Base-by-base conservation (phyloP, 208 protist species). In the Naegleria fowleri region DNA sequence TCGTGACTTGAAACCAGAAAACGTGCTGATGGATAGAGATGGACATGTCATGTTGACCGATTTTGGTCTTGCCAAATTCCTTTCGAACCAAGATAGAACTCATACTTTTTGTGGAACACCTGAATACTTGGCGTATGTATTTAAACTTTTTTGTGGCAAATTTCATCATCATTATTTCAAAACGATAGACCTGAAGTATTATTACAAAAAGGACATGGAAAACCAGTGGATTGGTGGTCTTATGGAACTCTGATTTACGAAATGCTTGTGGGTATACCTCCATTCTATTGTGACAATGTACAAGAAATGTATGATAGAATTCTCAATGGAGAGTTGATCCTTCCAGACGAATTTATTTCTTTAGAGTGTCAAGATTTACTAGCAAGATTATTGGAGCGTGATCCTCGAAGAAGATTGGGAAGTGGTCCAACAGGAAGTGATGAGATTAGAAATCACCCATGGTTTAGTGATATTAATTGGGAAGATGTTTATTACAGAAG, bases 191-290 rank as follows among this genome's bases (percentile, higher is more conserved):
- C 36, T 84, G 88, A 93, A 91, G 86, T 91, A 90, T 36, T 83
- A 51, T 38, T 93, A 93, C 84, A 92, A 90, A 89, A 89, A 33
- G 94, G 95, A 36, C 96, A 97, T 92, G 97, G 97, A 93, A 94
- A 93, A 15, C 94, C 96, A 88, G 97, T 97, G 16, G 97, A 99
- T 93, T 99, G 97, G 97, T 99, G 97, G 97, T 96, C 95, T 92
- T 98, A 97, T 92, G 97, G 97, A 79, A 97, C 97, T 84, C 93
- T 98, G 6, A 93, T 99, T 7, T 98, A 97, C 92, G 97, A 99
- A 94, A 98, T 98, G 97, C 92, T 96, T 40, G 96, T 97, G 75
- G 97, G 97, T 29, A 94, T 97, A 36, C 86, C 91, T 25, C 92
- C 92, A 39, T 94, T 94, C 85, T 91, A 92, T 55, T 58, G 52